These are phyloP conservation scores for Xylaria bambusicola DNA, from an alignment of 495 filamentous ascomycete genomes.

Conservation along the genomic window DNA sequence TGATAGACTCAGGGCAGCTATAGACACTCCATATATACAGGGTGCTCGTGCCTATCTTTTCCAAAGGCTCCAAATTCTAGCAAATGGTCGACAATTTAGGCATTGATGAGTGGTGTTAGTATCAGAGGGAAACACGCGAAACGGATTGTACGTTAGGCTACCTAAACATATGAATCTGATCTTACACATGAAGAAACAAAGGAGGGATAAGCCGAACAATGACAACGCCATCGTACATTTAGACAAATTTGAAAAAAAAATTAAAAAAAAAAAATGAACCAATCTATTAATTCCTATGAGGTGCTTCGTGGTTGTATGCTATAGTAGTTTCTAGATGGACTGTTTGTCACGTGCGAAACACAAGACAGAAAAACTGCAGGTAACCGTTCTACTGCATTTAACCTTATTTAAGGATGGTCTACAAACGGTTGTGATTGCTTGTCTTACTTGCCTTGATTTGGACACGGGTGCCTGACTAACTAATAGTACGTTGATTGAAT, in stretches of 20 bases:
- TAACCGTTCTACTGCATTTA: slow-evolving; percentile 32
- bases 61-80: slow-evolving; percentile 19
- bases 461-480: not conserved
- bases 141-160: not conserved
- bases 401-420: slow-evolving; percentile 36
- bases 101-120: not conserved
- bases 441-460: slow-evolving; percentile 9
- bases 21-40: not conserved
- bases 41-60: slow-evolving; percentile 14
- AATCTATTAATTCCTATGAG: no score
- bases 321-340: slow-evolving; percentile 20
- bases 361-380: slow-evolving; percentile 34
- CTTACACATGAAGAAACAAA: not conserved
- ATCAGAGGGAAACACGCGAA: not conserved
- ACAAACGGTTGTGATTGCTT: slow-evolving; percentile 32
- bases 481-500: no score
- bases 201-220: no score
- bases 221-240: not conserved
- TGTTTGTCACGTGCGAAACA: slow-evolving; percentile 42
- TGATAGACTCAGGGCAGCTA: slow-evolving; percentile 25
- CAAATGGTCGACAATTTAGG: not conserved
- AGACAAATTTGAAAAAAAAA: not conserved
- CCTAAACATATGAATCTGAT: not conserved
- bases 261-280: no score
- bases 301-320: no score